Base-by-base conservation (phyloP, 2,329 filamentous ascomycete species). In the Teratosphaeriaceae sp. region DNA sequence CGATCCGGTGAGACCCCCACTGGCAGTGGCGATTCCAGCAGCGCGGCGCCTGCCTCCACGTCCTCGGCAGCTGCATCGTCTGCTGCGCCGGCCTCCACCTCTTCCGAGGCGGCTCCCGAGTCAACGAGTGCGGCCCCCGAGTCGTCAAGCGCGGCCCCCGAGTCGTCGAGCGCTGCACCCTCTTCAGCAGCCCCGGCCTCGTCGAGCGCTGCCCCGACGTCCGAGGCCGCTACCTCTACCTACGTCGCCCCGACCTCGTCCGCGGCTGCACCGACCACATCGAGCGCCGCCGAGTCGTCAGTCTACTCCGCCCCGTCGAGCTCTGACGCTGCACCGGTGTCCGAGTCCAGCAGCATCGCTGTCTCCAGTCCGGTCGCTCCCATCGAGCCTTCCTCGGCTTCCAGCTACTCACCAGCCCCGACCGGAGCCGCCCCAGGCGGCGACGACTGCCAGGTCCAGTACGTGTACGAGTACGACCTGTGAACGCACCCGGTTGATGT, bases 1-100 rank as follows among this genome's bases (percentile, higher is more conserved):
- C 50, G 62, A 20, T 48, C 55, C 9, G 55, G 46, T 27, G 46
- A 56, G 44, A 46, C 47, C 7, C 46, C 48, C 11, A 50, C 46
- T 19, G 44, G 31, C 20, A 42, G 42, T 36, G 40, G 45, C 19
- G 27, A 34, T 15, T 40, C 45, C 13, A 27, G 27, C 8, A 26
- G 42, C n/a, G n/a, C 42, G n/a, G 46, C 45, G 7, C 41, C 43
- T 11, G 40, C 44, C 20, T 35, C 48, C 5, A 16, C 20, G 19
- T 39, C 44, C 15, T 45, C 48, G 7, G 26, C 45, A 21, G 48
- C 40, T 37, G 24, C 48, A 19, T 24, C 27, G 11, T 43, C 49
- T 15, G 23, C 18, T 16, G 38, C 24, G 3, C 24, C 41, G 3
- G 37, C 47, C 22, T 20, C 44, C 19, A 31, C 18, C 21, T 36